These are phyloP conservation scores for Oryza nivara DNA, from an alignment of 176 grass and related monocot species.

Conservation along the genomic window DNA sequence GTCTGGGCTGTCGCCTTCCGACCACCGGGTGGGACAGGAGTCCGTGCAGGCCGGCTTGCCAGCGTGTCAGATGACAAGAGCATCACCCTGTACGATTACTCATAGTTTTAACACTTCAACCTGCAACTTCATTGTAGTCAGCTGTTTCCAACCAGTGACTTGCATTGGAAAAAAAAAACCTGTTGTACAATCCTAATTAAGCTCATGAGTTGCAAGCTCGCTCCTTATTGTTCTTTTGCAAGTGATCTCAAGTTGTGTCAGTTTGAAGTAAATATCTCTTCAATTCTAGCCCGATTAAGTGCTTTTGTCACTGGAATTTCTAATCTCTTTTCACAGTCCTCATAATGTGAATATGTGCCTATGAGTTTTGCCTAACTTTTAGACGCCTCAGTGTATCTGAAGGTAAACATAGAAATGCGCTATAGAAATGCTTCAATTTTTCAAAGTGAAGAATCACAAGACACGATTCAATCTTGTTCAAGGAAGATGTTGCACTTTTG, in stretches of 20 bases:
- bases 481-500: too few relatives aligned
- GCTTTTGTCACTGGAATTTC: background rate
- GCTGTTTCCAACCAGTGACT: background rate
- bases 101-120: slow-evolving; percentile 22
- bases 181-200: slow-evolving; percentile 35
- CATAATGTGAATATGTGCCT: background rate
- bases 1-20: slow-evolving; percentile 84
- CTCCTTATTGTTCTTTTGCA: background rate
- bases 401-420: too few relatives aligned
- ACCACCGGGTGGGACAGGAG: slow-evolving; percentile 62
- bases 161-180: slow-evolving; percentile 14
- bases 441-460: too few relatives aligned
- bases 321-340: background rate
- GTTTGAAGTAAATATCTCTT: too few relatives aligned
- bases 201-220: slow-evolving; percentile 15
- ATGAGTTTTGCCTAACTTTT: too few relatives aligned
- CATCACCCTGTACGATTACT: slow-evolving; percentile 91
- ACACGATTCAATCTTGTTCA: too few relatives aligned
- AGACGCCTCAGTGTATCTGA: too few relatives aligned
- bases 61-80: slow-evolving; percentile 86
- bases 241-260: background rate
- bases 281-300: background rate
- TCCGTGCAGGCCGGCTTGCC: slow-evolving; percentile 69
- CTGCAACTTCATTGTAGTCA: background rate
- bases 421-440: too few relatives aligned